These are phyloP conservation scores for Scedosporium dehoogii DNA, from an alignment of 2,329 filamentous ascomycete genomes.

Conservation along the genomic window DNA sequence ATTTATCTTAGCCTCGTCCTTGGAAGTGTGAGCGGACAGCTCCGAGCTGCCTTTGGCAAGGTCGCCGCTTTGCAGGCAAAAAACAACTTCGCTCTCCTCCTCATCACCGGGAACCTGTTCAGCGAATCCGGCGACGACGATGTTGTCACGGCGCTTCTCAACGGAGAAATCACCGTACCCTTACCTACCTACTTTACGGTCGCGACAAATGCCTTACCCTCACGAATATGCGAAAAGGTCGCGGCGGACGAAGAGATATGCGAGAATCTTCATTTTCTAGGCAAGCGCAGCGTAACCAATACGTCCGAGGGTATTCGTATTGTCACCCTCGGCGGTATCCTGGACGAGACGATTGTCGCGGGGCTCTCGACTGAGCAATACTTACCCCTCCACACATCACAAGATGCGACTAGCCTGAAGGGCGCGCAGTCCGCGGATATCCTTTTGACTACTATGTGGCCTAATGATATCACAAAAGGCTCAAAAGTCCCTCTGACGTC, in stretches of 20 bases:
- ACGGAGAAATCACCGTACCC: conserved; percentile 63
- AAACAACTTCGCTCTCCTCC: conserved; percentile 77
- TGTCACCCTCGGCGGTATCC: conserved; percentile 69
- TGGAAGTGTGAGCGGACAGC: conserved; percentile 71
- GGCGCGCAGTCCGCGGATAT: conserved; percentile 77
- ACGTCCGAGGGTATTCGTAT: conserved; percentile 84
- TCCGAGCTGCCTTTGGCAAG: conserved; percentile 69
- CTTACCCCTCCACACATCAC: conserved; percentile 65
- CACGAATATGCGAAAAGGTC: conserved; percentile 60
- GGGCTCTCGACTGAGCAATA: conserved; percentile 62
- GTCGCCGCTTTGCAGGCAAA: conserved; percentile 72
- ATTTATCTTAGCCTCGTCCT: conserved; percentile 56
- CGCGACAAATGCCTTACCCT: conserved; percentile 62
- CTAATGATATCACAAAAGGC: conserved; percentile 57
- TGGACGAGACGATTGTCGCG: conserved; percentile 50
- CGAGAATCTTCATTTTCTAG: conserved; percentile 83
- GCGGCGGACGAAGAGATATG: conserved; percentile 67
- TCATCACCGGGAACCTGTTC: conserved; percentile 80
- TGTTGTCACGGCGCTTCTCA: conserved; percentile 41
- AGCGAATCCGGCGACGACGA: conserved; percentile 48
- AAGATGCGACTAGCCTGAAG: conserved; percentile 65
- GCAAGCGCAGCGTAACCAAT: conserved; percentile 77
- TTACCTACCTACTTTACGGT: conserved; percentile 88
- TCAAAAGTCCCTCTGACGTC: conserved; percentile 48
- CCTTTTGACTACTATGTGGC: conserved; percentile 80